Conservation (phyloP, 192 early-diverging fungal genomes). For the Entomortierella beljakovae region DNA sequence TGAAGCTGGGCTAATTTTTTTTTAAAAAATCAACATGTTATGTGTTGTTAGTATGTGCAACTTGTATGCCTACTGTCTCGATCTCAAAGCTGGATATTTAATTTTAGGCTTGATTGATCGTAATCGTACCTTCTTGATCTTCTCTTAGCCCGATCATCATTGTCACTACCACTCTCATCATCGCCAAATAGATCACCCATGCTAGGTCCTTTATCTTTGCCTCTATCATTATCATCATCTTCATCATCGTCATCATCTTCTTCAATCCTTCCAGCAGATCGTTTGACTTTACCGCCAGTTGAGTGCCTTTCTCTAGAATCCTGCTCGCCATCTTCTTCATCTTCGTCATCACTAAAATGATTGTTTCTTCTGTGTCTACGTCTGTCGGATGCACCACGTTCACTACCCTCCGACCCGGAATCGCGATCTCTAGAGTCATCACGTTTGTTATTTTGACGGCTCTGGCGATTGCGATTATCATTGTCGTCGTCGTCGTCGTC, state of each 20-base stretch:
- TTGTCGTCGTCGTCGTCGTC: slow-evolving; percentile 41
- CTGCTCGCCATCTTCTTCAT: slow-evolving; percentile 13
- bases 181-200: slow-evolving; percentile 45
- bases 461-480: background rate
- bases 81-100: too few relatives aligned
- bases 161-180: slow-evolving; percentile 30
- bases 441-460: too few relatives aligned
- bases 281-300: slow-evolving; percentile 17
- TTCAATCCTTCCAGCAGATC: slow-evolving; percentile 32
- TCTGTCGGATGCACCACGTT: slow-evolving; percentile 10
- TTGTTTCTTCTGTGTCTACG: slow-evolving; percentile 32
- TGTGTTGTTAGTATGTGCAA: too few relatives aligned
- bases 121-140: slow-evolving; percentile 33
- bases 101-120: too few relatives aligned
- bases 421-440: background rate
- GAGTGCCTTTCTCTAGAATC: background rate
- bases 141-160: slow-evolving; percentile 8
- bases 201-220: background rate
- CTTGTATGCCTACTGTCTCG: too few relatives aligned
- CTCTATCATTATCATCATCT: slow-evolving; percentile 12
- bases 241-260: slow-evolving; percentile 46
- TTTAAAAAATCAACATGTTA: too few relatives aligned
- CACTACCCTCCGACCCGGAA: slow-evolving; percentile 25
- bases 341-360: slow-evolving; percentile 39
- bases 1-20: slow-evolving; percentile 29